Conservation (phyloP, 2,329 filamentous ascomycete genomes). For the Colletotrichum falcatum region DNA sequence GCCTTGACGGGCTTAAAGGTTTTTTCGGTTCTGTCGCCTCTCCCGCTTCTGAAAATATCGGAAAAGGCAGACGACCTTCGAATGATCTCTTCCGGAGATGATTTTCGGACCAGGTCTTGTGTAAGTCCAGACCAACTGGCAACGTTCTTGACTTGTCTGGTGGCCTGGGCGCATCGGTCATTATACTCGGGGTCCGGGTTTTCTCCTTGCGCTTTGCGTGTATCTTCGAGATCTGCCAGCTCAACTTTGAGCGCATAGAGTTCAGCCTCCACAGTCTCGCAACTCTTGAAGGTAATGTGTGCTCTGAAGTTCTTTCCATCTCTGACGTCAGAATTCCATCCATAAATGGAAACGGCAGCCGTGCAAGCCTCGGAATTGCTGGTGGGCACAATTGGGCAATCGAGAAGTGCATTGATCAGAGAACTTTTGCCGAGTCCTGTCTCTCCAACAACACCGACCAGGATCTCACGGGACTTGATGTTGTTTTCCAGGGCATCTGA, state of each 20-base stretch:
- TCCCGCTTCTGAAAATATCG: neutral
- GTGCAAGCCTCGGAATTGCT: constrained; percentile 42
- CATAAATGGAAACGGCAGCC: constrained; percentile 40
- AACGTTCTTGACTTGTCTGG: constrained; percentile 21
- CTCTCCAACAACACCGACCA: constrained; percentile 33
- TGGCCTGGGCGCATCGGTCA: neutral
- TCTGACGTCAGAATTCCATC: neutral
- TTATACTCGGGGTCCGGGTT: neutral
- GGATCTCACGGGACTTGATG: constrained; percentile 1
- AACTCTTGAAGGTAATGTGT: constrained; percentile 36
- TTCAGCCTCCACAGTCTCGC: constrained; percentile 34
- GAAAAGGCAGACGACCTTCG: neutral
- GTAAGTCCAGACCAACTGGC: constrained; percentile 36
- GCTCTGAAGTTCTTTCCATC: constrained; percentile 9
- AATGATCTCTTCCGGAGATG: constrained; percentile 11
- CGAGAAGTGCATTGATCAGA: constrained; percentile 39
- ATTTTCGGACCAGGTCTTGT: neutral
- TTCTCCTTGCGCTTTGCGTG: neutral
- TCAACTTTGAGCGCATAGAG: constrained; percentile 32
- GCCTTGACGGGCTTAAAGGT: constrained; percentile 1
- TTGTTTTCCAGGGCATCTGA: neutral
- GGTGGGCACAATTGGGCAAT: constrained; percentile 26
- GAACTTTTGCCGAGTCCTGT: constrained; percentile 42
- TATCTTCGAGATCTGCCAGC: constrained; percentile 15
- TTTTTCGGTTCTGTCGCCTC: neutral